These are phyloP conservation scores for Ophiocytium majus DNA, from an alignment of 352 stramenopile species.

Conservation along the genomic window DNA sequence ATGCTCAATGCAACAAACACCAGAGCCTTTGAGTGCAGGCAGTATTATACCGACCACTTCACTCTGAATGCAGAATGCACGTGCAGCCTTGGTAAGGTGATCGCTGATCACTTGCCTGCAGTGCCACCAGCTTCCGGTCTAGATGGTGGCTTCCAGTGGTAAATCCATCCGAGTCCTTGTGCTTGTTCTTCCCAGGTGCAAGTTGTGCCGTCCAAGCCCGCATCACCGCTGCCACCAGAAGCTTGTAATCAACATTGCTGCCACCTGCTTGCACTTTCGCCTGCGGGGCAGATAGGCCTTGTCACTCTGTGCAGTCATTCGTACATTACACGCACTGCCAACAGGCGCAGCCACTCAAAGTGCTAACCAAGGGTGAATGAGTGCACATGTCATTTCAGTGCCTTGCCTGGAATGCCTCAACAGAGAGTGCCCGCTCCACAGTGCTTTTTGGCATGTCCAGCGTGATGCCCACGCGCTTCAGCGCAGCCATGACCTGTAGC, in stretches of 20 bases:
- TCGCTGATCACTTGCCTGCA: not conserved
- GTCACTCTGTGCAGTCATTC: too few species aligned
- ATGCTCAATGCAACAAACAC: too few species aligned
- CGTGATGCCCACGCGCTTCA: conserved; percentile 41
- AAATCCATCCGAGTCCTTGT: not conserved
- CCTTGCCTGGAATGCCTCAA: conserved; percentile 36
- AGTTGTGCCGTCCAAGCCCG: conserved; percentile 28
- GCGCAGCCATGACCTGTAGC: not conserved
- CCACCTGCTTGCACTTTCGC: not conserved
- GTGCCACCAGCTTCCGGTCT: conserved; percentile 34
- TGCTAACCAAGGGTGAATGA: too few species aligned
- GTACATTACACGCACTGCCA: too few species aligned
- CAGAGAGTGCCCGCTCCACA: conserved; percentile 29
- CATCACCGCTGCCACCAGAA: conserved; percentile 29
- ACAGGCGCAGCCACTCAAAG: too few species aligned
- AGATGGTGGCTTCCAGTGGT: conserved; percentile 23
- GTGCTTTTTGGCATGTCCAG: conserved; percentile 27
- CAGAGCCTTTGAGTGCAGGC: too few species aligned
- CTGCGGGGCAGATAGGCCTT: too few species aligned
- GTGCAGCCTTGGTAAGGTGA: too few species aligned
- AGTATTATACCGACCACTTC: too few species aligned
- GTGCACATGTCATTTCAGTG: too few species aligned
- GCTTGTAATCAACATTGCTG: conserved; percentile 27
- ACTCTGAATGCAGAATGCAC: too few species aligned
- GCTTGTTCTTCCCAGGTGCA: not conserved